Base-by-base conservation (phyloP, 495 filamentous ascomycete genomes). In the Podospora comata region DNA sequence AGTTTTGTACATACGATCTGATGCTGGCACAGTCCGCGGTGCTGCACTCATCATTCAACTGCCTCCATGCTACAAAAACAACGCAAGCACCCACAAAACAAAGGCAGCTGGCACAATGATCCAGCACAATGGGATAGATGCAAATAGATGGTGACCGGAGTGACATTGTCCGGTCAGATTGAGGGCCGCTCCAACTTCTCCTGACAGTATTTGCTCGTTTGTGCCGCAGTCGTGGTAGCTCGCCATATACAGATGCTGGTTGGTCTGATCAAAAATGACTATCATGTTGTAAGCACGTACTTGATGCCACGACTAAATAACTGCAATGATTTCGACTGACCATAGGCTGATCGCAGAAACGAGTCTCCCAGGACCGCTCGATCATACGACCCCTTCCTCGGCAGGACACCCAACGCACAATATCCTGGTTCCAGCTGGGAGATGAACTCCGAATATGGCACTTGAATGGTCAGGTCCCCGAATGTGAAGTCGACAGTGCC, bases 301-400 rank as follows among this genome's bases (percentile, higher is more conserved):
- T 44, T 3, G 13, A 19, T 39, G 13, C 34, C 16, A 39, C 20
- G 20, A 5, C 19, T 4, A 32, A n/a, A 23, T 2, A 11, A n/a
- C 32, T 1, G 5, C 1, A n/a, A 48, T 7, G 48, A 18, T 32
- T 3, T 28, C 0, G 3, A 19, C 61, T 44, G 1, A 63, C 73
- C 96, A 97, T 4, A 92, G 91, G 66, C 87, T 90, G 69, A 63
- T 5, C 94, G 88, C 28, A 97, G 81, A 82, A 97, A 96, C 0
- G 93, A 96, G 76, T 97, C 94, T 5, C 94, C 94, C 34, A 97
- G 82, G 4, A 96, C 85, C 27, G 82, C 67, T 13, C 63, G 75
- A 57, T 84, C 83, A 23, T 83, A 74, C 5, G 84, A 85, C 32
- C 34, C 44, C 87, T 85, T 9, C 88, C 84, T 53, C 80, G 83